Conservation (phyloP, 371 early-diverging fungal genomes). For the Dichotomocladium elegans region DNA sequence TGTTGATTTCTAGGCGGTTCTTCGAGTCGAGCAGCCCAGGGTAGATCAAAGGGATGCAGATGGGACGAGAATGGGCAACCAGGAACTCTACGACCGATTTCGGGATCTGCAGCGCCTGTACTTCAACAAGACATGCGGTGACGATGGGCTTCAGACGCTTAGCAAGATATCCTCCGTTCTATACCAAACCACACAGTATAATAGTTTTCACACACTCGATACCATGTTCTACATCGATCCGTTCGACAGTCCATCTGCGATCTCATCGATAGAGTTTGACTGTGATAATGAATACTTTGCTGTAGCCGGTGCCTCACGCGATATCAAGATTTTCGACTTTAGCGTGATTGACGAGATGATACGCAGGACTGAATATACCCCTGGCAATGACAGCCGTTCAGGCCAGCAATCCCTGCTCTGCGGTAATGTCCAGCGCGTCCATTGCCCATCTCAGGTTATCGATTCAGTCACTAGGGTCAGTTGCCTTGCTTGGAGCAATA, state of each 20-base stretch:
- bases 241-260: conserved; percentile 63
- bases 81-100: conserved; percentile 62
- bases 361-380: too few relatives aligned
- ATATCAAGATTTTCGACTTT: conserved; percentile 89
- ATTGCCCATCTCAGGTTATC: conserved; percentile 70
- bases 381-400: conserved; percentile 14
- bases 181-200: conserved; percentile 63
- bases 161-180: conserved; percentile 62
- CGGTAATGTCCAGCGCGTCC: conserved; percentile 24
- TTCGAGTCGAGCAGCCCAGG: too few relatives aligned
- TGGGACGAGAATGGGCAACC: conserved; percentile 26
- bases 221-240: conserved; percentile 77
- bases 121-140: conserved; percentile 22
- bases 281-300: conserved; percentile 90
- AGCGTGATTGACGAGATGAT: conserved; percentile 41
- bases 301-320: conserved; percentile 87
- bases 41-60: too few relatives aligned
- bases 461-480: conserved; percentile 61
- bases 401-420: too few relatives aligned
- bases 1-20: too few relatives aligned
- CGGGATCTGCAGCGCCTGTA: conserved; percentile 70
- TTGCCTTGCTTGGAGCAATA: conserved; percentile 84
- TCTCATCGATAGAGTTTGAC: conserved; percentile 91
- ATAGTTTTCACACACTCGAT: conserved; percentile 64
- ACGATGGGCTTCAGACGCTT: not conserved